These are phyloP conservation scores for Diaporthe sp. DNA, from an alignment of 2,329 filamentous ascomycete species.

Conservation along the genomic window DNA sequence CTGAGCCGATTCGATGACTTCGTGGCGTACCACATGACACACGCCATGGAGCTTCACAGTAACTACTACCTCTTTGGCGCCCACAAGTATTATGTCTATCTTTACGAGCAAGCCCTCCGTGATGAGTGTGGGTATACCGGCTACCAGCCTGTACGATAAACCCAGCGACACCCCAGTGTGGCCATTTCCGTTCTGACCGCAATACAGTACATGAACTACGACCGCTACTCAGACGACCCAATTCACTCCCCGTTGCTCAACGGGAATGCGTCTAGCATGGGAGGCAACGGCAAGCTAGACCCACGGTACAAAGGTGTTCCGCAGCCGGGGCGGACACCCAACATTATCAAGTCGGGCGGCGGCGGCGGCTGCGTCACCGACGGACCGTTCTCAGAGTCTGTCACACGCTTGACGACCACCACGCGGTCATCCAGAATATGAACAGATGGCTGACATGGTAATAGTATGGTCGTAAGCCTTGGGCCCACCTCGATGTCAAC, in stretches of 20 bases:
- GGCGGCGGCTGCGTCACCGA: slow-evolving; percentile 65
- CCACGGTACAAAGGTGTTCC: slow-evolving; percentile 23
- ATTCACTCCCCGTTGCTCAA: slow-evolving; percentile 63
- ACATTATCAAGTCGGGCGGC: slow-evolving; percentile 55
- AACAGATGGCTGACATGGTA: not conserved
- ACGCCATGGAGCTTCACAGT: slow-evolving; percentile 31
- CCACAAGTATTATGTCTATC: slow-evolving; percentile 45
- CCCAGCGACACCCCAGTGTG: not conserved
- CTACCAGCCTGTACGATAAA: slow-evolving; percentile 38
- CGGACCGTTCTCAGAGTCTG: slow-evolving; percentile 58
- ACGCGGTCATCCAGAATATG: not conserved
- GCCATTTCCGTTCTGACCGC: not conserved
- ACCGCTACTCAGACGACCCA: slow-evolving; percentile 55
- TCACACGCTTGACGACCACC: slow-evolving; percentile 33
- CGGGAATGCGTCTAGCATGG: slow-evolving; percentile 61
- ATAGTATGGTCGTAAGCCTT: slow-evolving; percentile 10
- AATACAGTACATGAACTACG: slow-evolving; percentile 8
- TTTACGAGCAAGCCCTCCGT: slow-evolving; percentile 46
- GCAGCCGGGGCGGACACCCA: slow-evolving; percentile 47
- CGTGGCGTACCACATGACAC: slow-evolving; percentile 46
- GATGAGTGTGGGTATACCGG: slow-evolving; percentile 49
- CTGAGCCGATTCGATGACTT: slow-evolving; percentile 46
- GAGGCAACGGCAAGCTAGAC: slow-evolving; percentile 54
- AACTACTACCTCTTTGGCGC: slow-evolving; percentile 41
- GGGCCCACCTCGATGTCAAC: slow-evolving; percentile 8